phyloP scores from a whole-genome alignment of 2,329 filamentous ascomycete genomes.

The Fusarium chuoi region DNA sequence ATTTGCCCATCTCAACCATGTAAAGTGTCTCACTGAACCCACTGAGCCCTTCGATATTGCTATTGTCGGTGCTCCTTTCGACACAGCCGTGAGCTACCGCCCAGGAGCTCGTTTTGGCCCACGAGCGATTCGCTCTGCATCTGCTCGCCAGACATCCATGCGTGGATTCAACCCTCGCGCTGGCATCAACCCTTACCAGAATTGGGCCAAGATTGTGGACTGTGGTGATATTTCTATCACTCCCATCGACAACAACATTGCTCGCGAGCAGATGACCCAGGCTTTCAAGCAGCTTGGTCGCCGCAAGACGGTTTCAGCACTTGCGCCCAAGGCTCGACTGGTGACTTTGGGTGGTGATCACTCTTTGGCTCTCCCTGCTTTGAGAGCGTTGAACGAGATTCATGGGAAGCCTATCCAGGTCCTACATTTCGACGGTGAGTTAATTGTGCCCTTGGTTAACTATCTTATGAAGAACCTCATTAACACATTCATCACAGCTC shows the following conservation, averaged over 20 bases:
- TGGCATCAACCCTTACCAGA: slow-evolving; percentile 83
- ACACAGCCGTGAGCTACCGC: slow-evolving; percentile 77
- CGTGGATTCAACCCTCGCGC: slow-evolving; percentile 84
- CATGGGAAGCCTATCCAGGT: slow-evolving; percentile 73
- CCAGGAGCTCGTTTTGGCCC: slow-evolving; percentile 80
- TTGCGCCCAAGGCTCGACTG: slow-evolving; percentile 61
- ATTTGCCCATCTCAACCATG: slow-evolving; percentile 76
- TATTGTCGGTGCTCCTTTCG: slow-evolving; percentile 78
- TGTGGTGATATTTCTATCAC: slow-evolving; percentile 92
- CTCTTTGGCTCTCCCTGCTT: slow-evolving; percentile 74
- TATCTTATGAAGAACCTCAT: not conserved
- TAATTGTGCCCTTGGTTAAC: not conserved
- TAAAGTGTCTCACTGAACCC: slow-evolving; percentile 75
- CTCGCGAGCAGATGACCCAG: slow-evolving; percentile 84
- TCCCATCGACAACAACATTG: slow-evolving; percentile 86
- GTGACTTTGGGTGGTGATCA: slow-evolving; percentile 80
- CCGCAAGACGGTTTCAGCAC: slow-evolving; percentile 51
- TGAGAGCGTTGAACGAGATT: slow-evolving; percentile 71
- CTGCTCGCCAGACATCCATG: slow-evolving; percentile 80
- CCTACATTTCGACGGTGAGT: slow-evolving; percentile 73
- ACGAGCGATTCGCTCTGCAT: slow-evolving; percentile 85
- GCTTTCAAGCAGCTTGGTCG: slow-evolving; percentile 76
- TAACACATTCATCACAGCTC: slow-evolving; percentile 50
- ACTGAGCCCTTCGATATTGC: slow-evolving; percentile 74
- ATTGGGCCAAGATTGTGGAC: slow-evolving; percentile 84